A percentile compares a stretch with the other conserved stretches of the same genome.
phyloP scores from a whole-genome alignment of 306 rosid species.

The Neltuma alba region DNA sequence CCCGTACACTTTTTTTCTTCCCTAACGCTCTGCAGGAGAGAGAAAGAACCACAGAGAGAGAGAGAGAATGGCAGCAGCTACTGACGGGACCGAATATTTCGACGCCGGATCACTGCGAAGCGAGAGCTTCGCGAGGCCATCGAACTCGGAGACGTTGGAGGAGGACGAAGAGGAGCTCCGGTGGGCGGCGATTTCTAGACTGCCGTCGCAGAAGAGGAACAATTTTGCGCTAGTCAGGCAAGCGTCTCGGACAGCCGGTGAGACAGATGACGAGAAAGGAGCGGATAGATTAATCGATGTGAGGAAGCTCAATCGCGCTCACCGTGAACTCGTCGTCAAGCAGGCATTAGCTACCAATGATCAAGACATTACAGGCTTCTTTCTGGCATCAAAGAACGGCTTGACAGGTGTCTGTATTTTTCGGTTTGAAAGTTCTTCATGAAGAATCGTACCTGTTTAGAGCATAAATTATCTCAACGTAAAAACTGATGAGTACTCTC shows the following conservation, averaged over 20 bases:
- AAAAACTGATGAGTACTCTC: neutral
- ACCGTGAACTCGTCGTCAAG: constrained; percentile 66
- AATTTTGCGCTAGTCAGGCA: constrained; percentile 53
- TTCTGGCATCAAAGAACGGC: constrained; percentile 72
- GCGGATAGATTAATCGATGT: constrained; percentile 47
- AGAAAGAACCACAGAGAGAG: no score
- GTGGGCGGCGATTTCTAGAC: constrained; percentile 66
- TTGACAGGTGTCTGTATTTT: constrained; percentile 39
- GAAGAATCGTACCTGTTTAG: neutral
- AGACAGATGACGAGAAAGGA: constrained; percentile 28
- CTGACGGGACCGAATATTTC: constrained; percentile 68
- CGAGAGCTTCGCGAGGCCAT: constrained; percentile 55
- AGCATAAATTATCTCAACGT: neutral
- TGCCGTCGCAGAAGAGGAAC: constrained; percentile 54
- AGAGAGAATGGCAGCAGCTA: constrained; percentile 59
- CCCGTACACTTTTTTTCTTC: neutral
- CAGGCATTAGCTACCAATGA: constrained; percentile 75
- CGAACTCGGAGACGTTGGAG: constrained; percentile 69
- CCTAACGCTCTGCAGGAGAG: neutral
- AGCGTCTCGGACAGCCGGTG: neutral
- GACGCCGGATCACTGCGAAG: constrained; percentile 26
- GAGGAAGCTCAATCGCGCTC: constrained; percentile 48
- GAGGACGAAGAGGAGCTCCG: constrained; percentile 70
- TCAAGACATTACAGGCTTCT: constrained; percentile 73
- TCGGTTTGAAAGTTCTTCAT: neutral